phyloP scores from a whole-genome alignment of 805 yeast species.

The Kazachstania africana region DNA sequence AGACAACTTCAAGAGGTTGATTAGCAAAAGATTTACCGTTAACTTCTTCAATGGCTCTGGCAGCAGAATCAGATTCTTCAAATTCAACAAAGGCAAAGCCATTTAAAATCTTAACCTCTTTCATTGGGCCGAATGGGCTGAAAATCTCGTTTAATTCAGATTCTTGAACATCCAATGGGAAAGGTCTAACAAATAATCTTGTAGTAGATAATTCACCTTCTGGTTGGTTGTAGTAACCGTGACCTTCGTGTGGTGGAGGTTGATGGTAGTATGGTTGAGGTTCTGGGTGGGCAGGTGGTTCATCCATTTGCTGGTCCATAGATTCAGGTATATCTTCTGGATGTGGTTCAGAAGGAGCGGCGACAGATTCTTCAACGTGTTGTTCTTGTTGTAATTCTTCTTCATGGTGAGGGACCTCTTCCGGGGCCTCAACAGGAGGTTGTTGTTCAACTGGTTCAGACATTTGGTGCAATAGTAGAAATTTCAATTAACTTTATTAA shows the following conservation, averaged over 20 bases:
- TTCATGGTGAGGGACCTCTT: not conserved
- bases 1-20: slow-evolving; percentile 35
- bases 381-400: slow-evolving; percentile 1
- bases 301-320: slow-evolving; percentile 6
- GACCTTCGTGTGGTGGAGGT: slow-evolving; percentile 6
- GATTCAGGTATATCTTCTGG: slow-evolving; percentile 4
- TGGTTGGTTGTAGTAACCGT: slow-evolving; percentile 9
- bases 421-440: not conserved
- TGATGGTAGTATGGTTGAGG: slow-evolving; percentile 14
- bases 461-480: too few species aligned
- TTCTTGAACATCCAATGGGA: slow-evolving; percentile 40
- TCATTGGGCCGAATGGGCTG: slow-evolving; percentile 51
- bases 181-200: slow-evolving; percentile 50
- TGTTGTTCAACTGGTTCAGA: slow-evolving; percentile 3
- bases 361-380: slow-evolving; percentile 1
- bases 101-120: slow-evolving; percentile 58
- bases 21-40: slow-evolving; percentile 59
- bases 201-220: slow-evolving; percentile 32
- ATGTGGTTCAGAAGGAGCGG: slow-evolving; percentile 3
- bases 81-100: slow-evolving; percentile 89
- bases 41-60: slow-evolving; percentile 62
- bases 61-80: slow-evolving; percentile 59
- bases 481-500: too few species aligned
- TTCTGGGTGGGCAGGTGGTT: slow-evolving; percentile 4
- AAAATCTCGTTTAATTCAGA: slow-evolving; percentile 63